Evolutionary conservation across 257 asterid genomes (phyloP).

Genomic region (Lycium ferocissimum): DNA sequence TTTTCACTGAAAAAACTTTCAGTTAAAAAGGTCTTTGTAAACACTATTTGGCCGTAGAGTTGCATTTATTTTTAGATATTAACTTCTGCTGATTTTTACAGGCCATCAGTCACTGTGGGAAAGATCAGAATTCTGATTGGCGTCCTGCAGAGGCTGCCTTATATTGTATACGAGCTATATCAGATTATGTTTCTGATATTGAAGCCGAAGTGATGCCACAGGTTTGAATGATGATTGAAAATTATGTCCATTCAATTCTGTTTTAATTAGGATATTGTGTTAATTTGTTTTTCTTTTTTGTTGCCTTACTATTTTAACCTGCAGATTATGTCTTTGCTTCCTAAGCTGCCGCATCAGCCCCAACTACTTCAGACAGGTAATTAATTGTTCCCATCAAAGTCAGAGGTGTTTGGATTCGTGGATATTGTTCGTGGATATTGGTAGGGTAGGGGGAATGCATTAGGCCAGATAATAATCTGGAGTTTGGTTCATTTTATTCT

Average conservation of each 20-base stretch:
- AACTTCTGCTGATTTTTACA: conserved; percentile 37
- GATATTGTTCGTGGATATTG: background rate
- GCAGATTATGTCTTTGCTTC: conserved; percentile 88
- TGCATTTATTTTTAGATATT: conserved; percentile 27
- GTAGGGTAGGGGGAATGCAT: background rate
- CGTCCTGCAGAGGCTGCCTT: conserved; percentile 96
- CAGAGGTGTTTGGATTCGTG: background rate
- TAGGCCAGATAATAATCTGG: background rate
- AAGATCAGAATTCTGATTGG: conserved; percentile 70
- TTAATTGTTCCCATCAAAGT: conserved; percentile 14
- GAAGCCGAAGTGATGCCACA: conserved; percentile 96
- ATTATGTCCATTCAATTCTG: background rate
- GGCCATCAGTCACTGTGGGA: conserved; percentile 67
- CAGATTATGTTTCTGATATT: conserved; percentile 74
- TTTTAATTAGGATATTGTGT: background rate
- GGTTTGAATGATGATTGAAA: conserved; percentile 52
- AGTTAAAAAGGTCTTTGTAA: conserved; percentile 29
- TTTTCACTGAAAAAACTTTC: conserved; percentile 4
- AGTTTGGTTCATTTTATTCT: background rate
- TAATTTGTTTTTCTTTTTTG: background rate
- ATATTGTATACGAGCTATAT: conserved; percentile 90
- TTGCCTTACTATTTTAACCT: conserved; percentile 31
- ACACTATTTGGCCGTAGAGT: conserved; percentile 5
- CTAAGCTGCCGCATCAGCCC: conserved; percentile 91
- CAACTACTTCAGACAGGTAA: conserved; percentile 97